Percentiles rank a stretch among this genome's conserved stretches.
phyloP scores from a whole-genome alignment of 305 asterid species.

The Striga hermonthica region DNA sequence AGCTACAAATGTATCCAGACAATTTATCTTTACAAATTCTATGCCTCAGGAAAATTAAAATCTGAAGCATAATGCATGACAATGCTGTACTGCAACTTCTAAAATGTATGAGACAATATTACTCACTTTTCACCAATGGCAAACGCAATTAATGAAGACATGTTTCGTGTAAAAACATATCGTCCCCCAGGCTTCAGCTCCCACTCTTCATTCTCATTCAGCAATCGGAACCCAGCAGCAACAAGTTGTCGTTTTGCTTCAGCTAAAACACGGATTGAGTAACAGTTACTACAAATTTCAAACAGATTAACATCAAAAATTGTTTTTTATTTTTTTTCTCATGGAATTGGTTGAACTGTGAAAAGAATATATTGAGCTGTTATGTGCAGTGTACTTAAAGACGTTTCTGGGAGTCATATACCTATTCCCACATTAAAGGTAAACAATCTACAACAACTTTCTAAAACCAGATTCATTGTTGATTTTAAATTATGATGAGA shows the following conservation, averaged over 20 bases:
- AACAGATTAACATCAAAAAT: background rate
- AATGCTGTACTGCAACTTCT: conserved; percentile 22
- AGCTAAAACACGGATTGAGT: conserved; percentile 44
- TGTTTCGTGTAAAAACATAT: conserved; percentile 86
- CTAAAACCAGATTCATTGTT: conserved; percentile 19
- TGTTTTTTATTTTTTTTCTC: background rate
- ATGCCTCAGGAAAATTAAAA: conserved; percentile 24
- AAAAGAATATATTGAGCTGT: too few relatives aligned
- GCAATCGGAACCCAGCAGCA: conserved; percentile 87
- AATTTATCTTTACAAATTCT: conserved; percentile 21
- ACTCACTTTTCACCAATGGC: conserved; percentile 91
- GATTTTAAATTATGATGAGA: conserved; percentile 16
- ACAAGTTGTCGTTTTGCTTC: conserved; percentile 85
- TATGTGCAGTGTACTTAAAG: conserved; percentile 13
- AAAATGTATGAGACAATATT: conserved; percentile 26
- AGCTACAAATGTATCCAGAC: conserved; percentile 12
- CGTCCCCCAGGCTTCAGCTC: conserved; percentile 94
- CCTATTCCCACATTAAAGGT: conserved; percentile 14
- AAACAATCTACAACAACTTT: conserved; percentile 6
- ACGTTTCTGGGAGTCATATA: conserved; percentile 9
- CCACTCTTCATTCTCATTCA: conserved; percentile 89
- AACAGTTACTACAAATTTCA: conserved; percentile 13
- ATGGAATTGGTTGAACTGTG: conserved; percentile 12
- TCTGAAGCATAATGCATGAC: conserved; percentile 23
- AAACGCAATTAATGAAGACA: conserved; percentile 93